These are phyloP conservation scores for Chalaropsis ovoidea DNA, from an alignment of 2,329 filamentous ascomycete species.

Conservation along the genomic window DNA sequence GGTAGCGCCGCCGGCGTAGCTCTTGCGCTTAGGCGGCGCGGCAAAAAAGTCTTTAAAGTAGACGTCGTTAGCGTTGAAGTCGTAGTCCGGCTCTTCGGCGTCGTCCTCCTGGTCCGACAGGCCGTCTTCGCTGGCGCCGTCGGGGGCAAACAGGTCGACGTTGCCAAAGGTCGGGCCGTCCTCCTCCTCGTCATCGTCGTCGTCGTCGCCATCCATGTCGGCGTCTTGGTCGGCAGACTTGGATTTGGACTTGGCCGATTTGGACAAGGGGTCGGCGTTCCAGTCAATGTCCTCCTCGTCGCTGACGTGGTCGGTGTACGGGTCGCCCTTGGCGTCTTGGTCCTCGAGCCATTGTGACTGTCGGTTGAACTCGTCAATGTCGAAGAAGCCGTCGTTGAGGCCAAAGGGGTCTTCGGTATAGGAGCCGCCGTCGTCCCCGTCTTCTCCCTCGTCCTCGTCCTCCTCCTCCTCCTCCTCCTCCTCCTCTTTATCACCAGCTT, in stretches of 20 bases:
- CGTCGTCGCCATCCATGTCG: constrained; percentile 36
- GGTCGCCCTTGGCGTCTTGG: constrained; percentile 67
- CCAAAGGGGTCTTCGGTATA: constrained; percentile 67
- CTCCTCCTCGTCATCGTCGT: constrained; percentile 63
- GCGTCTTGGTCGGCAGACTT: constrained; percentile 32
- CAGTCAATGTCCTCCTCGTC: constrained; percentile 86
- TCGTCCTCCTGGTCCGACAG: constrained; percentile 32
- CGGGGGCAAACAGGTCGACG: constrained; percentile 60
- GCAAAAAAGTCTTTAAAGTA: constrained; percentile 92
- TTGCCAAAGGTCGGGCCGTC: constrained; percentile 77
- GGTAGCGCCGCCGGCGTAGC: constrained; percentile 33
- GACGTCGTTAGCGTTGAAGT: constrained; percentile 71
- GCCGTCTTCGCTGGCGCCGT: constrained; percentile 58
- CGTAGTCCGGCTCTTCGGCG: constrained; percentile 42
- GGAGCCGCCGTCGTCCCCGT: constrained; percentile 40
- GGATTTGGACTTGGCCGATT: constrained; percentile 30
- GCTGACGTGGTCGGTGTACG: constrained; percentile 60
- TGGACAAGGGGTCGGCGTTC: constrained; percentile 61
- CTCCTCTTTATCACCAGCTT: constrained; percentile 27
- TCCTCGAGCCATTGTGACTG: constrained; percentile 83
- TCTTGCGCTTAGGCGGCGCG: constrained; percentile 56
- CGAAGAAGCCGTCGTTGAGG: constrained; percentile 96
- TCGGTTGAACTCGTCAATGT: constrained; percentile 93
- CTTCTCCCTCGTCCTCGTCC: constrained; percentile 36
- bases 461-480: constrained; percentile 32